Conservation (phyloP, 2,329 filamentous ascomycete genomes). For the Cryphonectria japonica region DNA sequence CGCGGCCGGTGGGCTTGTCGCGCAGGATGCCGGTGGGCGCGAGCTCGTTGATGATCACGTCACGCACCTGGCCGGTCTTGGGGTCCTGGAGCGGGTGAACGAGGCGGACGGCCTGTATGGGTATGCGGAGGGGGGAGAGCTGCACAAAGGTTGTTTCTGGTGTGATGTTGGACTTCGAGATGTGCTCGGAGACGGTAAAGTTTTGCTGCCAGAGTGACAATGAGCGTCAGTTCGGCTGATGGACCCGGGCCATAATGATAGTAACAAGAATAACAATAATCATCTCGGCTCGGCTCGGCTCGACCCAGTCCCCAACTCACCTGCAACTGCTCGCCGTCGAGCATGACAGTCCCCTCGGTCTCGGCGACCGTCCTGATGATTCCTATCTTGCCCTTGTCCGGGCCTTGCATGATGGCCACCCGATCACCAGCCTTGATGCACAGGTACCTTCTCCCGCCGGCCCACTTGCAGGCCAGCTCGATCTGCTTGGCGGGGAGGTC, state of each 20-base stretch:
- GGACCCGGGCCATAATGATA: neutral
- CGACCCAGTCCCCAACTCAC: constrained; percentile 49
- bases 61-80: constrained; percentile 65
- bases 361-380: constrained; percentile 62
- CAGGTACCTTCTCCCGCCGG: constrained; percentile 59
- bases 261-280: too few relatives aligned
- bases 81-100: constrained; percentile 75
- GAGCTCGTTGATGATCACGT: constrained; percentile 78
- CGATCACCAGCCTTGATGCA: constrained; percentile 73
- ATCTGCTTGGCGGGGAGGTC: constrained; percentile 40
- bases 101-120: constrained; percentile 76
- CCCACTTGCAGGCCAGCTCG: constrained; percentile 54
- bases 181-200: constrained; percentile 46
- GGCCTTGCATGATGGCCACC: constrained; percentile 78
- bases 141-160: constrained; percentile 42
- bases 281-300: neutral
- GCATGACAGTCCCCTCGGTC: constrained; percentile 59
- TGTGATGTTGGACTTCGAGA: constrained; percentile 38
- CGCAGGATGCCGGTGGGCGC: constrained; percentile 54
- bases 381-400: constrained; percentile 83
- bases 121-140: constrained; percentile 59
- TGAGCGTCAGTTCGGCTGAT: constrained; percentile 17
- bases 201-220: constrained; percentile 35
- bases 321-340: constrained; percentile 63
- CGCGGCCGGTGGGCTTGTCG: constrained; percentile 54